Evolutionary conservation across 1,139 yeast species (phyloP), one percentile per base, ranked within the genome.

Genomic region (Sugiyamaella pinicola): DNA sequence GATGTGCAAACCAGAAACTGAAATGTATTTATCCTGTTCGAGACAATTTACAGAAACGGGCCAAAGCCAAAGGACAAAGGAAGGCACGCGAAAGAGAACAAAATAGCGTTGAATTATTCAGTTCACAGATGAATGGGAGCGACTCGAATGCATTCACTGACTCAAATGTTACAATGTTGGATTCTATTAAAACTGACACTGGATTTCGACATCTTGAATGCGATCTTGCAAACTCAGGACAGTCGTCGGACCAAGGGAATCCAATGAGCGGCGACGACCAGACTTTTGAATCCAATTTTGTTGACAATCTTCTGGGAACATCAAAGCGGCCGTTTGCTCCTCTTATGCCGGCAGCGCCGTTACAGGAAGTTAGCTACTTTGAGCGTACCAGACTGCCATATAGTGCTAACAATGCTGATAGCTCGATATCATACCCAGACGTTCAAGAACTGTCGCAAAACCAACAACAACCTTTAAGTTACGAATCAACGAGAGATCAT

Each of bases 1-100:
- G 61, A 24, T 58, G 61, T 35, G 38, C 48, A 17, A 53, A 51
- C 33, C 35, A 51, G 37, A 47, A 49, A 18, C 38, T 59, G 33
- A 44, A 31, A 24, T 58, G 62, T 43, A 45, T 48, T 13, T 58
- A 57, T 29, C 61, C 61, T 0, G 48, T 47, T n/a, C 41, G 37
- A 24, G 49, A 48, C 17, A 15, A 24, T 2, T n/a, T 17, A 18
- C 48, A 28, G 15, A 43, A 29, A 13, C 12, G 48, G 17, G 17
- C 12, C 21, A 34, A 33, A 31, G 10, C 13, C 22, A 5, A 15
- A 13, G 47, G 17, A 5, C 18, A 21, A 13, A 12, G 12, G 40
- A 28, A 19, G 2, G 10, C 26, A 46, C 22, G 17, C 4, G 46
- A 21, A 18, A 29, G 18, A 19, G 47, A 21, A 44, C 28, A 31